A percentile compares a stretch with the other conserved stretches of the same genome.
Evolutionary conservation across 2,329 filamentous ascomycete genomes (phyloP).

Genomic region (Ustulina deusta): DNA sequence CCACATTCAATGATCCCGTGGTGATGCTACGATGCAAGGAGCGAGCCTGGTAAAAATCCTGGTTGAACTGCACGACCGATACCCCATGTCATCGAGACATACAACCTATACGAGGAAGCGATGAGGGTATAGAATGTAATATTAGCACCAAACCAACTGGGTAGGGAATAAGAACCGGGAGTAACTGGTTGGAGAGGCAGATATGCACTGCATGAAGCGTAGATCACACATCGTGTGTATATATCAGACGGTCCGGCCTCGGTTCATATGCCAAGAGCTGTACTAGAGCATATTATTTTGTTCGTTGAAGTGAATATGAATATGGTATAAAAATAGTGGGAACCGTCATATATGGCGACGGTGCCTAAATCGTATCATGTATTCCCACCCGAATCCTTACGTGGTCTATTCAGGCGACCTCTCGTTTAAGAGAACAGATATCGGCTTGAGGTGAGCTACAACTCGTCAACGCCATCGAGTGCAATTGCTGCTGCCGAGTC

Average conservation of each 20-base stretch:
- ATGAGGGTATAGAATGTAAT: neutral
- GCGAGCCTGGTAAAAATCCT: neutral
- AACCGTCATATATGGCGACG: neutral
- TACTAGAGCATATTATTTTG: neutral
- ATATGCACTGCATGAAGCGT: neutral
- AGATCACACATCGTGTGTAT: neutral
- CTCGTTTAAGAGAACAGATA: conserved; percentile 7
- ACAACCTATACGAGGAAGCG: neutral
- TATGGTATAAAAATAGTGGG: neutral
- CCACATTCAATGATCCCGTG: neutral
- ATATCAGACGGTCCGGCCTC: neutral
- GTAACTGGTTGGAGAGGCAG: neutral
- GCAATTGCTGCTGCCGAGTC: conserved; percentile 34
- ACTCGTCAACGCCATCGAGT: conserved; percentile 33
- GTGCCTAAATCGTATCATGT: conserved; percentile 2
- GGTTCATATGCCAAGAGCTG: neutral
- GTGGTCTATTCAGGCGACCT: conserved; percentile 2
- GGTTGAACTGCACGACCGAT: neutral
- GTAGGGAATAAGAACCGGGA: neutral
- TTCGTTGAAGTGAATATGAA: conserved; percentile 1
- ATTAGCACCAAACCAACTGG: neutral
- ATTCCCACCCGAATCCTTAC: neutral
- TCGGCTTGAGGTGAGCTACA: conserved; percentile 34
- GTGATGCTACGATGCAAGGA: neutral
- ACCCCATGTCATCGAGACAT: neutral